Conservation (phyloP, 305 asterid species). For the Solanum chacoense region DNA sequence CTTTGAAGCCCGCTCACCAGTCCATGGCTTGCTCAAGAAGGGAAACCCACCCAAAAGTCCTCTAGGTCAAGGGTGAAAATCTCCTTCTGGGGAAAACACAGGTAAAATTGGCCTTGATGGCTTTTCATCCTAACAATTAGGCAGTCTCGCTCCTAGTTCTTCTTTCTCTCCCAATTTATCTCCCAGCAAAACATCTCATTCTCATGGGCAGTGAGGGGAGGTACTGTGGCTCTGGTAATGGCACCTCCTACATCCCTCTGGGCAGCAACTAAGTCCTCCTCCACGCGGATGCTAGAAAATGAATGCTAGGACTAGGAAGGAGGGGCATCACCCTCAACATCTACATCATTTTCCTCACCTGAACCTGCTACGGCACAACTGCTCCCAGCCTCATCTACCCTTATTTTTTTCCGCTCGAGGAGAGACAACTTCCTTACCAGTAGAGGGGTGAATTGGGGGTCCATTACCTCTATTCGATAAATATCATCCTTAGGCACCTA, state of each 20-base stretch:
- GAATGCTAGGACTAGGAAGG: background rate
- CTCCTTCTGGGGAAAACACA: background rate
- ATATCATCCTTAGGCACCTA: background rate
- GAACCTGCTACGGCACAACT: too few species aligned
- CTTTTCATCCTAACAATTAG: background rate
- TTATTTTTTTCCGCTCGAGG: too few species aligned
- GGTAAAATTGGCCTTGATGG: background rate
- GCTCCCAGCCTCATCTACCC: background rate
- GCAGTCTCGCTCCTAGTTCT: background rate
- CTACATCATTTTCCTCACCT: background rate
- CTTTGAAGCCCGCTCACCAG: background rate
- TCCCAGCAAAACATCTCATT: background rate
- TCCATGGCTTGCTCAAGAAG: background rate
- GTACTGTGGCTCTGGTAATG: background rate
- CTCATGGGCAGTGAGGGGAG: background rate
- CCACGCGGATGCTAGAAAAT: too few species aligned
- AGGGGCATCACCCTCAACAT: background rate
- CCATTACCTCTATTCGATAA: background rate
- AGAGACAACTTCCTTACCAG: background rate
- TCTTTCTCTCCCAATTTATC: background rate
- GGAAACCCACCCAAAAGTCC: background rate
- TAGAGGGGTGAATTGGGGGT: background rate
- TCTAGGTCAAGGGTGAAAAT: background rate
- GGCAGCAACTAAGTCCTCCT: background rate
- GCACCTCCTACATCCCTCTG: background rate